These are phyloP conservation scores for Chamaenerion angustifolium DNA, from an alignment of 345 rosid genomes.

Conservation along the genomic window DNA sequence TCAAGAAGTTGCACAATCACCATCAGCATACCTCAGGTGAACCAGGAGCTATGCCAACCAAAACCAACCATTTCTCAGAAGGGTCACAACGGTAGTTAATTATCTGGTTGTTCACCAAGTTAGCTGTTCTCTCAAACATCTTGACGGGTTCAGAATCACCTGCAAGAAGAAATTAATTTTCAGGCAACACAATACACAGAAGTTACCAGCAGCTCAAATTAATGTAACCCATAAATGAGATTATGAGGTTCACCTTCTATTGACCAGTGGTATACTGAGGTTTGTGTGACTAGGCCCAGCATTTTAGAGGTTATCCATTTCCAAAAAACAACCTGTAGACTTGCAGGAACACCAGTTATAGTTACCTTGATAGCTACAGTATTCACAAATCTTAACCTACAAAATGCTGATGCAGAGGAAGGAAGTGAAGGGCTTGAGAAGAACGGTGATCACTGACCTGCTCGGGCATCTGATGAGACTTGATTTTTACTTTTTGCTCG, in stretches of 20 bases:
- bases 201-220: not conserved
- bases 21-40: constrained; percentile 66
- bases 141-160: constrained; percentile 96
- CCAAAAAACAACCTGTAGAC: constrained; percentile 81
- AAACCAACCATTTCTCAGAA: constrained; percentile 90
- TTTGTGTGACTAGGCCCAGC: constrained; percentile 90
- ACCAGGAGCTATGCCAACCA: constrained; percentile 98
- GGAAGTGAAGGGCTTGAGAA: not conserved
- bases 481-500: constrained; percentile 87
- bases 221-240: constrained; percentile 1
- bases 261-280: constrained; percentile 91
- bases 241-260: constrained; percentile 54
- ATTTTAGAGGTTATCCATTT: constrained; percentile 89
- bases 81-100: constrained; percentile 93
- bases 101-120: constrained; percentile 85
- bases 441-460: constrained; percentile 36
- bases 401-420: not conserved
- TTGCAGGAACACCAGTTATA: constrained; percentile 8
- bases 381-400: not conserved
- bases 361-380: not conserved
- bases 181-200: constrained; percentile 1
- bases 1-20: not conserved
- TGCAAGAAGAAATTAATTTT: constrained; percentile 13
- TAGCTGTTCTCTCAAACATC: constrained; percentile 94
- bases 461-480: constrained; percentile 97